Evolutionary conservation across 2,329 filamentous ascomycete genomes (phyloP).

Genomic region (Sarocladium kiliense): DNA sequence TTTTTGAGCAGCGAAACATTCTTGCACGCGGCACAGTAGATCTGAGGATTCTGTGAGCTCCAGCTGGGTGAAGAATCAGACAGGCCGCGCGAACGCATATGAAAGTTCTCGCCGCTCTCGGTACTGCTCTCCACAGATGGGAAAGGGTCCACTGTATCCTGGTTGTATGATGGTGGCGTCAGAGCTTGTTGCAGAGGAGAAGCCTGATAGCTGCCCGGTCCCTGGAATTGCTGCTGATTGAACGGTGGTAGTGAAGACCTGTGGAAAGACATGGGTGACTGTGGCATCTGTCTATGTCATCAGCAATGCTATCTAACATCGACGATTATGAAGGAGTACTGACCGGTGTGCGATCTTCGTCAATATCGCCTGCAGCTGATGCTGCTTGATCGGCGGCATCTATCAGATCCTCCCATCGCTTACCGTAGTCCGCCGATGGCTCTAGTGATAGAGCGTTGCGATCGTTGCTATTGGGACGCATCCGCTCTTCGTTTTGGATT

Average conservation of each 20-base stretch:
- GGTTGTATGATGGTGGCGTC: slow-evolving; percentile 71
- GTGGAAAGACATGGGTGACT: slow-evolving; percentile 60
- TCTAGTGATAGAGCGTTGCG: slow-evolving; percentile 85
- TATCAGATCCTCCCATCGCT: slow-evolving; percentile 94
- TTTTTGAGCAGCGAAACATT: slow-evolving; percentile 71
- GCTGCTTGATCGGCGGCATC: slow-evolving; percentile 71
- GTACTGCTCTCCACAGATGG: slow-evolving; percentile 79
- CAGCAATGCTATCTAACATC: slow-evolving; percentile 16
- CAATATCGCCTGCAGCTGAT: slow-evolving; percentile 84
- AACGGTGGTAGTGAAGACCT: slow-evolving; percentile 58
- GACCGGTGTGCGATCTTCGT: slow-evolving; percentile 87
- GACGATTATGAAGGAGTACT: slow-evolving; percentile 29
- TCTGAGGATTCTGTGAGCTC: slow-evolving; percentile 72
- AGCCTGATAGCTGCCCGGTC: slow-evolving; percentile 66
- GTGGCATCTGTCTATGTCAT: slow-evolving; percentile 46
- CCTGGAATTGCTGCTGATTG: slow-evolving; percentile 52
- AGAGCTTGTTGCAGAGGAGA: slow-evolving; percentile 87
- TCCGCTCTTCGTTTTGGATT: slow-evolving; percentile 56
- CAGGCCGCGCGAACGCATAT: slow-evolving; percentile 61
- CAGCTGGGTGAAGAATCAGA: slow-evolving; percentile 69
- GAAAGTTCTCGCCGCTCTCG: slow-evolving; percentile 65
- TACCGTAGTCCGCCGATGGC: slow-evolving; percentile 74
- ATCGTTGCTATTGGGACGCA: slow-evolving; percentile 62
- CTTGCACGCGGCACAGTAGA: slow-evolving; percentile 87
- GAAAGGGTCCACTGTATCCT: slow-evolving; percentile 70